Percentiles rank a stretch among this genome's conserved stretches.
These are phyloP conservation scores for Neoboletus brunneissimus DNA, from an alignment of 768 basidiomycete species.

Conservation along the genomic window DNA sequence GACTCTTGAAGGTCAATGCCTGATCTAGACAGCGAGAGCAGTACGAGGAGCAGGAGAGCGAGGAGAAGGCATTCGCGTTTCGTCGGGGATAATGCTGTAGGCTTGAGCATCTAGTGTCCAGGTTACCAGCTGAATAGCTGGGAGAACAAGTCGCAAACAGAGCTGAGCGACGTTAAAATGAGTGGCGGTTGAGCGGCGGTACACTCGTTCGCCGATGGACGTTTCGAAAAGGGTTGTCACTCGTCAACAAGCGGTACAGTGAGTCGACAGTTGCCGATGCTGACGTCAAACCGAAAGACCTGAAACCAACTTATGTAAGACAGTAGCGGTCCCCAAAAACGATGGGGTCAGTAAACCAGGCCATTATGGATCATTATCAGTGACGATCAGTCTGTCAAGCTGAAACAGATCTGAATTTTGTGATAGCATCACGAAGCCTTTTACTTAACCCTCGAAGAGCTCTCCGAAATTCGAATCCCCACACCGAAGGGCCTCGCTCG, in stretches of 20 bases:
- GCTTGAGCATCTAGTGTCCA: conserved; percentile 24
- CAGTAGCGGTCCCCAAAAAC: background rate
- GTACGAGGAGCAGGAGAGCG: conserved; percentile 43
- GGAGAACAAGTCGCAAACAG: background rate
- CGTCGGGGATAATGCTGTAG: conserved; percentile 42
- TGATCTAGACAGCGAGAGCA: conserved; percentile 44
- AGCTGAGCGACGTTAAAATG: background rate
- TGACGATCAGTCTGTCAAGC: background rate
- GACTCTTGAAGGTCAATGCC: conserved; percentile 8
- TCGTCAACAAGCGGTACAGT: background rate
- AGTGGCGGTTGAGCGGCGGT: too few relatives aligned
- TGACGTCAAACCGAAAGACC: too few relatives aligned
- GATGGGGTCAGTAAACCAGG: background rate
- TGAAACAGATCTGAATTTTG: too few relatives aligned
- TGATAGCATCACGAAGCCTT: too few relatives aligned
- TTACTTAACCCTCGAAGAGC: background rate
- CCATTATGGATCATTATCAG: background rate
- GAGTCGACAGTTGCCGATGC: too few relatives aligned
- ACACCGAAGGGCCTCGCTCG: conserved; percentile 71
- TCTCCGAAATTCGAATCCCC: background rate
- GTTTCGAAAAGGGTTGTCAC: too few relatives aligned
- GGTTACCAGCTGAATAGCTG: background rate
- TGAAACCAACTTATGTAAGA: too few relatives aligned
- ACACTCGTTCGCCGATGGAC: background rate
- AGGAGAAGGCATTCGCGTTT: conserved; percentile 55